Evolutionary conservation across 345 rosid genomes (phyloP).

Genomic region (Salix purpurea): DNA sequence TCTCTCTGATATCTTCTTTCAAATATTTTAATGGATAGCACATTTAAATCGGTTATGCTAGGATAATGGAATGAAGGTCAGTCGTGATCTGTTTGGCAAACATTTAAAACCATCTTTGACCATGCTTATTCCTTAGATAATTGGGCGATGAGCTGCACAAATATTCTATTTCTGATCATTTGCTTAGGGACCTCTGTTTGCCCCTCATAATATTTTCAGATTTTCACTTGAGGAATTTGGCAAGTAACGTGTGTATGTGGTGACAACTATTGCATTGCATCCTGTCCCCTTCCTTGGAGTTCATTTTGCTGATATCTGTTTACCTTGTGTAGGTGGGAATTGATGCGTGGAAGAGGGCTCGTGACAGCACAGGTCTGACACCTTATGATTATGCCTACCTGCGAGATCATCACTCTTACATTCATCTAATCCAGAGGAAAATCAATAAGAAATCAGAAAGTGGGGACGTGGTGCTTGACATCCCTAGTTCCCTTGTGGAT

Average conservation of each 20-base stretch:
- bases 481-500: slow-evolving; percentile 28
- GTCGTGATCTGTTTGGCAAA: not conserved
- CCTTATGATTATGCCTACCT: slow-evolving; percentile 95
- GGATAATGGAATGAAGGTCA: not conserved
- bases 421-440: slow-evolving; percentile 84
- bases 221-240: not conserved
- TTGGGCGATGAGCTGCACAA: not conserved
- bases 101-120: not conserved
- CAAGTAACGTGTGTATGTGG: not conserved
- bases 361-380: slow-evolving; percentile 85
- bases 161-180: not conserved
- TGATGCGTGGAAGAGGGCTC: slow-evolving; percentile 81
- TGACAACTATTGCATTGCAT: not conserved
- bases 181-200: not conserved
- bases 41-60: not conserved
- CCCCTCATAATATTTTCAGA: not conserved
- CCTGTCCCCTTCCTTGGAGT: not conserved
- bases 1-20: not conserved
- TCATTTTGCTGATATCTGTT: not conserved
- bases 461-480: slow-evolving; percentile 56
- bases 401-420: slow-evolving; percentile 92
- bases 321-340: slow-evolving; percentile 61
- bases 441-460: slow-evolving; percentile 44
- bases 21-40: not conserved
- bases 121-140: not conserved